Base-by-base conservation (phyloP, 768 basidiomycete genomes). In the Neoboletus subvelutipes region DNA sequence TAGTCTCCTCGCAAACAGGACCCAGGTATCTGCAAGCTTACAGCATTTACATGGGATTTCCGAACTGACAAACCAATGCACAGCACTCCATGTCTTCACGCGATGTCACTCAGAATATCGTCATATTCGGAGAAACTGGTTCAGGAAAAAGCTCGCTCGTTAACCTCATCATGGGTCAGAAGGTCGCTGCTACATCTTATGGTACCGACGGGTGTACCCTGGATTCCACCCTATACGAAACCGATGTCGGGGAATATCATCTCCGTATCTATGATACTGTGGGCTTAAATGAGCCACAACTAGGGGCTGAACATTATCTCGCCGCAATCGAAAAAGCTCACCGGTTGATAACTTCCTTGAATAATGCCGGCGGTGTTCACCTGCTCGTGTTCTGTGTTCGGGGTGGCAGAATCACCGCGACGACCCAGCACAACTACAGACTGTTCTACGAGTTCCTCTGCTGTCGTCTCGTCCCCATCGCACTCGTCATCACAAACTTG, bases 71-170 rank as follows among this genome's bases (percentile, higher is more conserved):
- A 60, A 46, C 42, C 22, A 11, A 4, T 40, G 29, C 29, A 41
- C 29, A 65, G 61, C 13, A 42, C 29, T n/a, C 52, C 45, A 67
- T 68, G 66, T 20, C 58, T 48, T 41, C 55, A 36, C 52, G 24
- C 41, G 39, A 49, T 51, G 45, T 43, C 24, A n/a, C 41, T 22
- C 70, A 69, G 31, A 71, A 71, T 46, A 65, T 71, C 17, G 62
- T 71, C 45, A 62, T 71, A 56, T 73, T 73, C 12, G 70, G 70
- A 31, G 69, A 73, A 55, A 69, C 69, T 5, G 70, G 70, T 24
- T 55, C 69, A 42, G 73, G 75, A 3, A 80, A 80, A 62, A 80
- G 79, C 62, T 77, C 76, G 3, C 67, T 79, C 31, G 59, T 79
- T 29, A 80, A 79, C 62, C 71, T 80, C 69, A 64, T 79, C 47